Evolutionary conservation across 139 green algal species (phyloP), one percentile per base, ranked within the genome.

Genomic region (Picochlorum sp.): DNA sequence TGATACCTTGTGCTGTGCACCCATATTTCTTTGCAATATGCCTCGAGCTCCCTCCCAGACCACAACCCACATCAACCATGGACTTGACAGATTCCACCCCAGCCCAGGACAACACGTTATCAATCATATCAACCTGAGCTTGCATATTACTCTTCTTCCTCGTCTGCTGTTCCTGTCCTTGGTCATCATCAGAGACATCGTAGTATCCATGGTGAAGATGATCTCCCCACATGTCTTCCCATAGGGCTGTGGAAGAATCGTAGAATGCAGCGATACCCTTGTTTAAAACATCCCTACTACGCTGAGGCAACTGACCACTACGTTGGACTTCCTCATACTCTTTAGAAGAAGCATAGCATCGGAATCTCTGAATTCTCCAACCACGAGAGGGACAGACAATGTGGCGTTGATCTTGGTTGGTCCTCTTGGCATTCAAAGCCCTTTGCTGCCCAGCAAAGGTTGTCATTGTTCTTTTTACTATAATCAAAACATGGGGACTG

Each of bases 161-260:
- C 34, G 6, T 41, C 34, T 41, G 7, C 34, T 41, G 34, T 11
- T 41, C 34, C 34, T 41, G 34, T 41, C 4, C 28, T 30, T 30
- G 28, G 0, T 41, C 34, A 41, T 41, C 34, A 41, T 41, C 34
- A 11, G 34, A 41, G 34, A 41, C 34, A 41, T 11, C 75, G 60
- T 97, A 97, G 77, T 92, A 97, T 8, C 83, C 92, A 70, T 98
- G 92, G 76, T 98, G 92, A 86, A 98, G 95, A 82, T 98, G 44
- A 74, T 72, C 72, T 16, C 82, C 81, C 89, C 88, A 96, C 68
- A 96, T 87, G 8, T 81, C 65, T 70, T 98, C 92, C 92, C 92
- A 98, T 15, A 98, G 69, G 11, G 69, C 79, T 4, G 77, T 89
- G 6, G 77, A 90, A 60, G 93, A 88, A 47, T 98, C 89, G 63